Percentiles rank a stretch among this genome's conserved stretches.
phyloP scores from a whole-genome alignment of 1,139 yeast genomes.

The Sugiyamaella xylanicola region DNA sequence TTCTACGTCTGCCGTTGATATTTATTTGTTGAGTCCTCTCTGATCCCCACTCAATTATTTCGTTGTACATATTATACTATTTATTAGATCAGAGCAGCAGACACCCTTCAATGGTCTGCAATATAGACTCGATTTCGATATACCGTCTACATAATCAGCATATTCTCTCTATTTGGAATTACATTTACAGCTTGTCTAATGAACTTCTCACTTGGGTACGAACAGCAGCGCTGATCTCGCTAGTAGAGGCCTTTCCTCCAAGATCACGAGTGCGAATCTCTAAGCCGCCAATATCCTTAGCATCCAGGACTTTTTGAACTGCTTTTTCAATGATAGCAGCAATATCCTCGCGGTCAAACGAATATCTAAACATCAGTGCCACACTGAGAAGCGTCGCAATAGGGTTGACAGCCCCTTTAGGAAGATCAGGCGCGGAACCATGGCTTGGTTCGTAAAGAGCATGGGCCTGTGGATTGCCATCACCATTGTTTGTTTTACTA shows the following conservation, averaged over 20 bases:
- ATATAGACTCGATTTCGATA: no score
- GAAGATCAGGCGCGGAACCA: conserved; percentile 91
- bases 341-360: conserved; percentile 59
- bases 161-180: no score
- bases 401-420: conserved; percentile 78
- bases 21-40: not conserved
- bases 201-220: conserved; percentile 62
- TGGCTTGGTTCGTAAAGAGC: conserved; percentile 85
- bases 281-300: conserved; percentile 38
- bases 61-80: not conserved
- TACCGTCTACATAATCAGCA: no score
- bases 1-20: no score
- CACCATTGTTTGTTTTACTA: conserved; percentile 56
- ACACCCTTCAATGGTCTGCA: no score
- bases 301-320: conserved; percentile 67
- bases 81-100: not conserved
- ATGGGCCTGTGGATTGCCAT: conserved; percentile 52
- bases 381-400: conserved; percentile 81
- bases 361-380: conserved; percentile 82
- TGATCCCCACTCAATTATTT: no score
- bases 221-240: conserved; percentile 81
- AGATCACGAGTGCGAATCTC: conserved; percentile 81
- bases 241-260: conserved; percentile 67
- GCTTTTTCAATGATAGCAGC: conserved; percentile 66
- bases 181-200: conserved; percentile 36